phyloP scores from a whole-genome alignment of 768 basidiomycete species.

The Rhodotorula taiwanensis region DNA sequence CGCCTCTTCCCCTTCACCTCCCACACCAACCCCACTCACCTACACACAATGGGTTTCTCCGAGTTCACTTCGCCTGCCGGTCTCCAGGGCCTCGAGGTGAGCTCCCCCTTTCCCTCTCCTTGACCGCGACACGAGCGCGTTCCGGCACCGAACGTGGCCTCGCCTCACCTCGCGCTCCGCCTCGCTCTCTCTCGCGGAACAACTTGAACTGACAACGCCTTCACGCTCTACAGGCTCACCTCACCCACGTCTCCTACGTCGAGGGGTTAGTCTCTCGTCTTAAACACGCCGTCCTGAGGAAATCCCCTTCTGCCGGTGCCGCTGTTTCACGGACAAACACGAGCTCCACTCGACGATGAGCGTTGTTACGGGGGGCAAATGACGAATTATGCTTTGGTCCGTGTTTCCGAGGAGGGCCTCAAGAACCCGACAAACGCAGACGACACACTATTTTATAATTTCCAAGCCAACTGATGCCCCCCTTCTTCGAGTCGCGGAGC shows the following conservation, averaged over 20 bases:
- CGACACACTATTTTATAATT: constrained; percentile 50
- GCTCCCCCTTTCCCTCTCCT: neutral
- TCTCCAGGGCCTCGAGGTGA: constrained; percentile 22
- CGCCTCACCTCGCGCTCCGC: too few species aligned
- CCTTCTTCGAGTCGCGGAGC: too few species aligned
- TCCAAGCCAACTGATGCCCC: constrained; percentile 64
- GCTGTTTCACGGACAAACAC: constrained; percentile 15
- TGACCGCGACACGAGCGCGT: too few species aligned
- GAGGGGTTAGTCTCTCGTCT: constrained; percentile 66
- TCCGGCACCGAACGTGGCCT: too few species aligned
- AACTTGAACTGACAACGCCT: too few species aligned
- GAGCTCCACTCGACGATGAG: neutral
- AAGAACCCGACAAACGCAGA: constrained; percentile 70
- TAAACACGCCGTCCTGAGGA: constrained; percentile 32
- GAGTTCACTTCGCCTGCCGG: constrained; percentile 33
- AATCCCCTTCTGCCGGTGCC: too few species aligned
- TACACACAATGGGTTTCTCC: constrained; percentile 27
- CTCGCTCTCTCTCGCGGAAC: too few species aligned
- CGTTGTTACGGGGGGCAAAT: constrained; percentile 47
- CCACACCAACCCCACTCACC: neutral
- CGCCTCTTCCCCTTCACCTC: neutral
- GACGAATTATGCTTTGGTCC: constrained; percentile 77
- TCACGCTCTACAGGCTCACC: constrained; percentile 54
- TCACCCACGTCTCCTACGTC: constrained; percentile 76
- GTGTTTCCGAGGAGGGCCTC: constrained; percentile 82